Percentiles rank a stretch among this genome's conserved stretches.
Evolutionary conservation across 1,284 basidiomycete species (phyloP).

Genomic region (Moniliophthora roreri): DNA sequence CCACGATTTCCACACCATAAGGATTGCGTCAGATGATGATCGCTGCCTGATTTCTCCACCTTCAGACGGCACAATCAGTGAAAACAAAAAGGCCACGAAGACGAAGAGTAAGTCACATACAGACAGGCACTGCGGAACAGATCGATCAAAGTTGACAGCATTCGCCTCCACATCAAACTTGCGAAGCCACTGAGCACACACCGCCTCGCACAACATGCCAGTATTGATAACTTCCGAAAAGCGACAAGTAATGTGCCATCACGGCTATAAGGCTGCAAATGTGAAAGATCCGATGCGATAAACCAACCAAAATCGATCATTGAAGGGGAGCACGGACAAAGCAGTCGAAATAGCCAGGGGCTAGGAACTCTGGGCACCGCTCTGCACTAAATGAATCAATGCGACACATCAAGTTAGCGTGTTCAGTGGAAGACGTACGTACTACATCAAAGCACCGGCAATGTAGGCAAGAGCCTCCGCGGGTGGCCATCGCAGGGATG

Average conservation of each 20-base stretch:
- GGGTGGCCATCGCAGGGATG: slow-evolving; percentile 13
- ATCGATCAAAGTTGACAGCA: neutral
- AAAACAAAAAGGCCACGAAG: no score
- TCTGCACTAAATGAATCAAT: slow-evolving; percentile 12
- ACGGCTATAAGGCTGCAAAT: slow-evolving; percentile 16
- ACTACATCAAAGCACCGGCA: slow-evolving; percentile 17
- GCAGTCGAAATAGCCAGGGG: slow-evolving; percentile 12
- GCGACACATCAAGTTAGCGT: neutral
- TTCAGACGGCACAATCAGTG: no score
- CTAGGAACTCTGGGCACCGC: slow-evolving; percentile 14
- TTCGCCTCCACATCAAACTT: no score
- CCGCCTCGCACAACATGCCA: slow-evolving; percentile 6
- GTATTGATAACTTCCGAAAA: slow-evolving; percentile 10
- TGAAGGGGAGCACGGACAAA: slow-evolving; percentile 5
- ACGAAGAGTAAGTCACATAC: neutral
- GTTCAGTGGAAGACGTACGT: neutral
- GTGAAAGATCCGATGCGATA: slow-evolving; percentile 19
- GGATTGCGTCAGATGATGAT: no score
- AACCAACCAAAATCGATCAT: slow-evolving; percentile 3
- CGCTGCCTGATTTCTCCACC: no score
- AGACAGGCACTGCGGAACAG: neutral
- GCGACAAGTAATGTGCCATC: slow-evolving; percentile 10
- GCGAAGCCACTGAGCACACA: neutral
- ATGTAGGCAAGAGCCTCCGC: slow-evolving; percentile 15
- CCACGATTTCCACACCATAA: no score